These are phyloP conservation scores for Intubia oerlemansii DNA, from an alignment of 2,329 filamentous ascomycete species.

Conservation along the genomic window DNA sequence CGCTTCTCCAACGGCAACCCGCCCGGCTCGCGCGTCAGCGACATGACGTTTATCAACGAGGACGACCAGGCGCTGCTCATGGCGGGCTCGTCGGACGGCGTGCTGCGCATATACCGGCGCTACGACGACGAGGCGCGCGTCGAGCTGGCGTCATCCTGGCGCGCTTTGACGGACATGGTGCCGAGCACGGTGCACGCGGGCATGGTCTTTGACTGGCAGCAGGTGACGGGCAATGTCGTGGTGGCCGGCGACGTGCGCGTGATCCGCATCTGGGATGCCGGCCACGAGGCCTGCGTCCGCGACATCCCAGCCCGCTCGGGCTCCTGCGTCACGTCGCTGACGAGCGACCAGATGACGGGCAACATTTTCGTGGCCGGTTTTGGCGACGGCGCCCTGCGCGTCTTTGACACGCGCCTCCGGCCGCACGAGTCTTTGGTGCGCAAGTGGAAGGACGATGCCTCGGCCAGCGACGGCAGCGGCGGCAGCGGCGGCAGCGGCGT, in stretches of 20 bases:
- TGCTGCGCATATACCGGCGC: conserved; percentile 79
- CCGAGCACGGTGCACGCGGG: conserved; percentile 88
- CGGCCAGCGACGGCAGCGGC: too few relatives aligned
- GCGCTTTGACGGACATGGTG: conserved; percentile 81
- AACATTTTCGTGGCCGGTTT: conserved; percentile 94
- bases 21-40: conserved; percentile 72
- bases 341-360: conserved; percentile 92
- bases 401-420: conserved; percentile 74
- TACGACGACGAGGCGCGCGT: conserved; percentile 53
- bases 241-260: conserved; percentile 91
- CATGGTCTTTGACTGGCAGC: conserved; percentile 96
- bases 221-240: conserved; percentile 86
- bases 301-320: conserved; percentile 90
- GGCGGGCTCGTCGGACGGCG: conserved; percentile 87
- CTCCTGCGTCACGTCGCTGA: conserved; percentile 87
- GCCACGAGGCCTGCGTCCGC: conserved; percentile 75
- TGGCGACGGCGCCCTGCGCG: conserved; percentile 80
- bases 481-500: conserved; percentile 63
- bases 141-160: conserved; percentile 76
- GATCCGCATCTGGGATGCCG: conserved; percentile 90
- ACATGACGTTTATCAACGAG: conserved; percentile 95
- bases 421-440: conserved; percentile 84
- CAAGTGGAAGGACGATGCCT: conserved; percentile 77
- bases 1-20: conserved; percentile 93
- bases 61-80: conserved; percentile 89